phyloP scores from a whole-genome alignment of 2,329 filamentous ascomycete genomes.

The Colletotrichum spinosum region DNA sequence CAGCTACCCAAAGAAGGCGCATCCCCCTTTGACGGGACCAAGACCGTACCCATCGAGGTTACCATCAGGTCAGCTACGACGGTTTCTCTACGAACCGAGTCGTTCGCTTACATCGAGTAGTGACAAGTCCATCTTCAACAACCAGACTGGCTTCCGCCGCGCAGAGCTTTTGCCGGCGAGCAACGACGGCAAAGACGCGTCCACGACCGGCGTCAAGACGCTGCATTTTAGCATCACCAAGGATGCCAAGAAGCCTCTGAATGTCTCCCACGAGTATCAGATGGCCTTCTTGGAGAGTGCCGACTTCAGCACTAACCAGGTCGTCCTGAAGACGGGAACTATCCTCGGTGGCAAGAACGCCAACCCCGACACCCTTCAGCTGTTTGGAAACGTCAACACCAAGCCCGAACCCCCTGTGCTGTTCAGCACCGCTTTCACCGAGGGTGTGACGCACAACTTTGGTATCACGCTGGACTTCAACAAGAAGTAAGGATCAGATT shows the following conservation, averaged over 20 bases:
- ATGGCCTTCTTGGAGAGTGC: conserved; percentile 62
- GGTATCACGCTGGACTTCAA: conserved; percentile 68
- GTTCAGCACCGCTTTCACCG: conserved; percentile 62
- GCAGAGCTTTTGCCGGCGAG: conserved; percentile 65
- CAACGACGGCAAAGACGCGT: conserved; percentile 62
- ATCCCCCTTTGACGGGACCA: conserved; percentile 55
- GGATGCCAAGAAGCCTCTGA: conserved; percentile 63
- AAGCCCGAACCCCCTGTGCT: conserved; percentile 51
- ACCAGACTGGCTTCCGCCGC: conserved; percentile 70
- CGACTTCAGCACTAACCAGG: conserved; percentile 62
- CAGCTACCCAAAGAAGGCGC: conserved; percentile 54
- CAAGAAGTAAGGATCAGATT: conserved; percentile 56
- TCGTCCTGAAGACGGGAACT: conserved; percentile 67
- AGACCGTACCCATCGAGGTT: conserved; percentile 60
- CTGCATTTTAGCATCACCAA: conserved; percentile 71
- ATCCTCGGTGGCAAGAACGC: conserved; percentile 53
- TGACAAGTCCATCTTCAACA: conserved; percentile 70
- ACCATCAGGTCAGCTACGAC: conserved; percentile 52
- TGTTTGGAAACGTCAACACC: conserved; percentile 61
- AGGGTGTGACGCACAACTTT: conserved; percentile 71
- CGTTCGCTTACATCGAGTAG: conserved; percentile 36
- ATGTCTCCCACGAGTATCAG: conserved; percentile 71
- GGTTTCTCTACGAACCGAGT: background rate
- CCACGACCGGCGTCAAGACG: conserved; percentile 67
- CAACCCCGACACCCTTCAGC: conserved; percentile 55